phyloP scores from a whole-genome alignment of 1,139 yeast species.

The Geotrichum australiense region DNA sequence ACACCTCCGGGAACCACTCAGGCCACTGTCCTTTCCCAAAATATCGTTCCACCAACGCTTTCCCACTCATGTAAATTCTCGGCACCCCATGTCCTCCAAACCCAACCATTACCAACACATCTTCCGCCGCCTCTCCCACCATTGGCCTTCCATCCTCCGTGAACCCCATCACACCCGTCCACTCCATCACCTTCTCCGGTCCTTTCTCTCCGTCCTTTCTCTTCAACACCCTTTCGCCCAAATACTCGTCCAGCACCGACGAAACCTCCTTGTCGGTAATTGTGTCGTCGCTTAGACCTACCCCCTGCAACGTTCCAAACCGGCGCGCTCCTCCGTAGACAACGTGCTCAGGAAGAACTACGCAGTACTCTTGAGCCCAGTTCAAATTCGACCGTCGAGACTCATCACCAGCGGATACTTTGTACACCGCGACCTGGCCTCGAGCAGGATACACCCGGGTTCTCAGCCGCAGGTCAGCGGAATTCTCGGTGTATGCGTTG shows the following conservation, averaged over 20 bases:
- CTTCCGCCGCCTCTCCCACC: conserved; percentile 31
- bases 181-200: conserved; percentile 25
- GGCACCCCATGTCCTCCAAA: conserved; percentile 48
- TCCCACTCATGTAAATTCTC: conserved; percentile 33
- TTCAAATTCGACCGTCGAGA: conserved; percentile 21
- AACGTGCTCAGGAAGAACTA: conserved; percentile 19
- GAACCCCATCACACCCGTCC: conserved; percentile 42
- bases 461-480: conserved; percentile 15
- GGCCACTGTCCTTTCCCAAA: conserved; percentile 21
- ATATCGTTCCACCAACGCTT: conserved; percentile 23
- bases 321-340: conserved; percentile 30
- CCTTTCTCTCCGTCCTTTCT: neutral
- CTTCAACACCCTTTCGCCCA: conserved; percentile 19
- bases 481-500: conserved; percentile 37
- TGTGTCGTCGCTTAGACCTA: conserved; percentile 22
- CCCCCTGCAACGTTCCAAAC: conserved; percentile 21
- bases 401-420: conserved; percentile 3
- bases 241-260: conserved; percentile 19
- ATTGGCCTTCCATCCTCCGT: conserved; percentile 34
- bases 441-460: conserved; percentile 24
- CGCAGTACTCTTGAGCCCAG: conserved; percentile 26
- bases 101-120: conserved; percentile 38
- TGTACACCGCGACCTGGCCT: conserved; percentile 25
- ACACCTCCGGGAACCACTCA: conserved; percentile 24
- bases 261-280: conserved; percentile 20